Conservation (phyloP, 2,329 filamentous ascomycete species). For the Colletotrichum eleusines region DNA sequence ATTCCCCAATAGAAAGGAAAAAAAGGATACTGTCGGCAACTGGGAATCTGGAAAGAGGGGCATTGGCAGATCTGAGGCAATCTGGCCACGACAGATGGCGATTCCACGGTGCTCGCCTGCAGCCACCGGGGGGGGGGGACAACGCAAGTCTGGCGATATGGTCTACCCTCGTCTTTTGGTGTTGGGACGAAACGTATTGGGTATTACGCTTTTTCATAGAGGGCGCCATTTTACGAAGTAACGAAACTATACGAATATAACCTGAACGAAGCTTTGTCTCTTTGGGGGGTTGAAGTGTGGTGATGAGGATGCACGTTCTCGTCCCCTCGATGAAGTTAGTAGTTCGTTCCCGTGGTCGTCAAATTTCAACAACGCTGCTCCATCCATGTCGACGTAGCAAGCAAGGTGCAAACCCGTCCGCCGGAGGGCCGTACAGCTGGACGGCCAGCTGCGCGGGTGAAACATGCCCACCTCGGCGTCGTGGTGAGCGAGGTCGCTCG, state of each 20-base stretch:
- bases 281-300: no score
- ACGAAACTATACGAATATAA: conserved; percentile 1
- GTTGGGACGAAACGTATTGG: neutral
- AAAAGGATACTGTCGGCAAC: conserved; percentile 14
- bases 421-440: neutral
- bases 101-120: neutral
- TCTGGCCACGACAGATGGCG: neutral
- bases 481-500: neutral
- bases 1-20: conserved; percentile 39
- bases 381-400: neutral
- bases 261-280: neutral
- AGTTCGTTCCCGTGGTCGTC: neutral
- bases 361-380: neutral
- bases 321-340: no score
- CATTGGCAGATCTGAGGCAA: neutral
- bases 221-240: conserved; percentile 14
- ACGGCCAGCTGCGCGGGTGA: neutral
- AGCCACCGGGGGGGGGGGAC: no score
- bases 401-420: neutral
- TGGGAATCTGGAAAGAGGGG: neutral
- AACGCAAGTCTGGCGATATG: neutral
- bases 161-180: neutral
- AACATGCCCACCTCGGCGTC: neutral
- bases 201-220: conserved; percentile 3
- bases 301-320: no score